Evolutionary conservation across 208 protist genomes (phyloP), one percentile per base, ranked within the genome.

Genomic region (Herpetomonas samuelpessoai): DNA sequence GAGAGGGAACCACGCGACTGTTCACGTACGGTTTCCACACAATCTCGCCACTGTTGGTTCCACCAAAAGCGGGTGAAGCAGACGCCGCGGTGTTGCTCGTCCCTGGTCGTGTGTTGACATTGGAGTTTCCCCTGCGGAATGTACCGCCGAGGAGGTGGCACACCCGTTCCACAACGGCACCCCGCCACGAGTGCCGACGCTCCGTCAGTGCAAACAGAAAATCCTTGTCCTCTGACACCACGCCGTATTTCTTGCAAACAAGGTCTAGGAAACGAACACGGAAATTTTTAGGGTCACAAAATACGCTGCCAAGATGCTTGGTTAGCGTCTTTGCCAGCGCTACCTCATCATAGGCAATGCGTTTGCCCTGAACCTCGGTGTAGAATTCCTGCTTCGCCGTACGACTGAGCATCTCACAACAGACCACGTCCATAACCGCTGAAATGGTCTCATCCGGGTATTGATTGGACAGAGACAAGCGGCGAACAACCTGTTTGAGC

Each of bases 381-480:
- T 86, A 93, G 57, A 93, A 86, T 64, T 93, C 86, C 49, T 93
- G 82, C 66, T 93, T 93, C 10, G 88, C 54, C 3, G 82, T 72
- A 35, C 86, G 73, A 50, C 78, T 68, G n/a, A 93, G 24, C 82
- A 90, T 90, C 63, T 93, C 86, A 38, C 72, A 78, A 25, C 58
- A 68, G 44, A 93, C 31, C 3, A 88, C 30, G 16, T 72, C 31
- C 31, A 70, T 76, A 2, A 82, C 46, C 4, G 58, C 35, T 4
- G 0, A 25, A 3, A 74, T 2, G 26, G 47, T 31, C 10, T 1
- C 21, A 9, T 35, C 10, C 26, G 59, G 35, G 61, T 62, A 72
- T 35, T 64, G 31, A 16, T 45, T 26, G 38, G 53, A 19, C 4
- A 30, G 51, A 12, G 57, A 30, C 18, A 86, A 24, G 18, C 76